Conservation (phyloP, 2,329 filamentous ascomycete species). For the Beauveria rudraprayagi region DNA sequence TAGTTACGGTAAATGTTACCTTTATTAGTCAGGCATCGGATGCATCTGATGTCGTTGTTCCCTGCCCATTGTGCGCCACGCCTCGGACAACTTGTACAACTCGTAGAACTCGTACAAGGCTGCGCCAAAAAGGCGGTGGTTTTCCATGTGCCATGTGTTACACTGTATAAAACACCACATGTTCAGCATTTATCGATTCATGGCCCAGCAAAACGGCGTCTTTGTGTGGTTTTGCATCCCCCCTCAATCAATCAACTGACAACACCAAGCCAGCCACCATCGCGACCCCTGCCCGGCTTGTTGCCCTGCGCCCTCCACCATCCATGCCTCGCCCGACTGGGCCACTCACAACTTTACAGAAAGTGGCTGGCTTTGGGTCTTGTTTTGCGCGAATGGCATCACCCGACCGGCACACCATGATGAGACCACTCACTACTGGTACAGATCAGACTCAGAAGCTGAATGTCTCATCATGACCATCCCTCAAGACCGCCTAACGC, state of each 20-base stretch:
- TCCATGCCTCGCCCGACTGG: background rate
- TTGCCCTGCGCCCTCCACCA: background rate
- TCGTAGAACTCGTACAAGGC: background rate
- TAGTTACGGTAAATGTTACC: background rate
- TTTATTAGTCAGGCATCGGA: no score
- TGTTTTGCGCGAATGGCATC: background rate
- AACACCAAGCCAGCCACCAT: conserved; percentile 1
- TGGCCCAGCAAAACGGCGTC: no score
- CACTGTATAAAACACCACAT: no score
- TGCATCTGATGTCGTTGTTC: background rate
- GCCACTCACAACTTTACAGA: background rate
- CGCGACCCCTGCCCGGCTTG: background rate
- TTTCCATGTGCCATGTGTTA: no score
- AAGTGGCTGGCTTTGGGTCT: background rate
- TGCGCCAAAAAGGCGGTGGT: background rate
- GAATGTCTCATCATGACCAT: background rate
- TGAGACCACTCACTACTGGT: background rate
- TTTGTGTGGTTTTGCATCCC: no score
- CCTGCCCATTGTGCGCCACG: background rate
- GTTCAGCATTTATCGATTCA: no score
- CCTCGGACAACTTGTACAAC: background rate
- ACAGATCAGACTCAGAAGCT: background rate
- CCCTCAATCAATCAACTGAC: no score
- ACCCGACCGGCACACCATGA: background rate
- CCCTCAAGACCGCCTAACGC: background rate